Evolutionary conservation across 2,329 filamentous ascomycete genomes (phyloP).

Genomic region (Anthostomella pinea): DNA sequence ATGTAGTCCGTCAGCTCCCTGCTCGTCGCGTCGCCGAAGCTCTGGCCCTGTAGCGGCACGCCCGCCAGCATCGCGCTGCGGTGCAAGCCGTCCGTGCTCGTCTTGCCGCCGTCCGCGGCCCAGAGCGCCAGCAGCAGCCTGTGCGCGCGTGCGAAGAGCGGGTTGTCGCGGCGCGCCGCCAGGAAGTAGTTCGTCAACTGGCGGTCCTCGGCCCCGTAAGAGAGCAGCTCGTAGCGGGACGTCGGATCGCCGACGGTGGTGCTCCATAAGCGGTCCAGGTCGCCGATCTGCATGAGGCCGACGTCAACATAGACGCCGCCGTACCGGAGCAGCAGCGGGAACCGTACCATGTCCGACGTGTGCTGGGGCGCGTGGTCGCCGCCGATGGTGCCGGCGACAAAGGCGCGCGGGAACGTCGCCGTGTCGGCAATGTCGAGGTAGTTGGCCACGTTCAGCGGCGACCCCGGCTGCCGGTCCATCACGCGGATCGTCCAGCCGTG

Average conservation of each 20-base stretch:
- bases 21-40: conserved; percentile 38
- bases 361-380: conserved; percentile 53
- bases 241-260: conserved; percentile 43
- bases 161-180: conserved; percentile 36
- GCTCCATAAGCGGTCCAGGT: conserved; percentile 53
- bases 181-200: conserved; percentile 50
- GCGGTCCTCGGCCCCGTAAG: conserved; percentile 38
- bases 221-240: conserved; percentile 47
- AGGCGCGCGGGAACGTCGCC: conserved; percentile 46
- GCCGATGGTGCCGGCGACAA: conserved; percentile 44
- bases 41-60: conserved; percentile 36
- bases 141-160: conserved; percentile 46
- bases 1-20: conserved; percentile 54
- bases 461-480: conserved; percentile 42
- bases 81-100: conserved; percentile 50
- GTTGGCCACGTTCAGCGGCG: conserved; percentile 45
- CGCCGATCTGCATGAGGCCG: conserved; percentile 55
- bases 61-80: conserved; percentile 45
- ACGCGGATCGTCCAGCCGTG: conserved; percentile 54
- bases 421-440: conserved; percentile 46
- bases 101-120: conserved; percentile 42
- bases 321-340: conserved; percentile 53
- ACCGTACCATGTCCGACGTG: conserved; percentile 56
- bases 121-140: conserved; percentile 50
- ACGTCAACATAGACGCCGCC: conserved; percentile 59